A percentile compares a stretch with the other conserved stretches of the same genome.
Conservation (phyloP, 768 basidiomycete species). For the Favolaschia claudopus region DNA sequence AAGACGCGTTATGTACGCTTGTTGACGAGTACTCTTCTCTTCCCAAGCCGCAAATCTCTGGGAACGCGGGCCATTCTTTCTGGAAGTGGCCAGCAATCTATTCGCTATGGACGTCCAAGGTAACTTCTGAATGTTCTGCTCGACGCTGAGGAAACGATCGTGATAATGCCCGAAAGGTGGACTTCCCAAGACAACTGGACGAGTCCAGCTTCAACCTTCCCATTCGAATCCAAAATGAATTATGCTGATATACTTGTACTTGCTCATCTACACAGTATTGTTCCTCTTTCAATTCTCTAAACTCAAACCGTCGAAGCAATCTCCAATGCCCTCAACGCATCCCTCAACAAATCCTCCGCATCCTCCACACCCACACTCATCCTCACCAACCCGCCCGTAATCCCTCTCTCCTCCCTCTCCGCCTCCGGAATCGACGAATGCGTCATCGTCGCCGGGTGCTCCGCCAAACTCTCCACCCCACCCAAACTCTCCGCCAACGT, state of each 20-base stretch:
- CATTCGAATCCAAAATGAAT: not conserved
- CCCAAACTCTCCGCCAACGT: slow-evolving; percentile 89
- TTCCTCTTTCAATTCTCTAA: not conserved
- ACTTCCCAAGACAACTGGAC: no score
- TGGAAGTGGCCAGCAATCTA: no score
- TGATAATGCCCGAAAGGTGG: no score
- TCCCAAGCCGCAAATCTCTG: no score
- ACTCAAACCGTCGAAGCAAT: slow-evolving; percentile 36
- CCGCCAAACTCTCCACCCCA: slow-evolving; percentile 91
- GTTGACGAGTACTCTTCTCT: no score
- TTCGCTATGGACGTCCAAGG: no score
- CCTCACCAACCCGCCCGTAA: slow-evolving; percentile 78
- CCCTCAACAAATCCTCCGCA: slow-evolving; percentile 76
- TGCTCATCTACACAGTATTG: not conserved
- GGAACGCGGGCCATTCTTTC: no score
- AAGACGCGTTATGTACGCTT: not conserved
- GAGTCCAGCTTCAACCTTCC: no score
- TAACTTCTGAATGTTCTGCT: no score
- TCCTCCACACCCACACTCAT: slow-evolving; percentile 93
- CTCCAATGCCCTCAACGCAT: slow-evolving; percentile 72
- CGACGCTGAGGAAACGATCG: no score
- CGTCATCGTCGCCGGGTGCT: slow-evolving; percentile 90
- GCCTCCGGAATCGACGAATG: slow-evolving; percentile 78
- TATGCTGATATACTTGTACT: not conserved
- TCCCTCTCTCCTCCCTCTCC: slow-evolving; percentile 75